Conservation (phyloP, 192 early-diverging fungal species). For the Chytriomyces sp. region DNA sequence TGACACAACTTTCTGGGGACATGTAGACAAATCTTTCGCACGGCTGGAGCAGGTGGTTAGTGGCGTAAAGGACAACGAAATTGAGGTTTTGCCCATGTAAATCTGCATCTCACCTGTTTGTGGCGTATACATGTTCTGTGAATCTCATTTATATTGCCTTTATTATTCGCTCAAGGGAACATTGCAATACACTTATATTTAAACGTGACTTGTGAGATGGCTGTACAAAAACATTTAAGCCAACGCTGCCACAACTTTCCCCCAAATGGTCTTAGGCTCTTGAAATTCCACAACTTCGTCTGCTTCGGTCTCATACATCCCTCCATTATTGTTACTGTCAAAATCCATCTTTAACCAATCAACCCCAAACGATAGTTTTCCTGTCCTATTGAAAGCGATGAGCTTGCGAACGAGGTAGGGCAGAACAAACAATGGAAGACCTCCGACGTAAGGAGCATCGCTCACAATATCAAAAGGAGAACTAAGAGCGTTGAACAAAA, state of each 20-base stretch:
- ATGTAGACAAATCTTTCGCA: too few species aligned
- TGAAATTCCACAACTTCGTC: background rate
- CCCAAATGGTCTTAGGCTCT: background rate
- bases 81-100: too few species aligned
- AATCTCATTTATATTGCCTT: too few species aligned
- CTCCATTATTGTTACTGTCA: constrained; percentile 1
- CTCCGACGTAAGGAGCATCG: background rate
- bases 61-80: too few species aligned
- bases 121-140: too few species aligned
- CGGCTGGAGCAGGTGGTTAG: too few species aligned
- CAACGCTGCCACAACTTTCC: background rate
- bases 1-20: too few species aligned
- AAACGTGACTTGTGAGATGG: too few species aligned
- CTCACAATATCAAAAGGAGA: background rate
- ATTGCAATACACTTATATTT: too few species aligned
- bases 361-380: background rate
- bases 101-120: too few species aligned
- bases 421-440: background rate
- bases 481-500: constrained; percentile 16
- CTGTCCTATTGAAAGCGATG: background rate
- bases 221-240: background rate
- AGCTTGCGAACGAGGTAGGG: background rate
- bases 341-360: background rate
- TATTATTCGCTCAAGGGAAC: too few species aligned
- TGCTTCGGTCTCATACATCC: background rate